Percentiles rank a stretch among this genome's conserved stretches.
phyloP scores from a whole-genome alignment of 495 filamentous ascomycete species.

The Haplographium delicatum region DNA sequence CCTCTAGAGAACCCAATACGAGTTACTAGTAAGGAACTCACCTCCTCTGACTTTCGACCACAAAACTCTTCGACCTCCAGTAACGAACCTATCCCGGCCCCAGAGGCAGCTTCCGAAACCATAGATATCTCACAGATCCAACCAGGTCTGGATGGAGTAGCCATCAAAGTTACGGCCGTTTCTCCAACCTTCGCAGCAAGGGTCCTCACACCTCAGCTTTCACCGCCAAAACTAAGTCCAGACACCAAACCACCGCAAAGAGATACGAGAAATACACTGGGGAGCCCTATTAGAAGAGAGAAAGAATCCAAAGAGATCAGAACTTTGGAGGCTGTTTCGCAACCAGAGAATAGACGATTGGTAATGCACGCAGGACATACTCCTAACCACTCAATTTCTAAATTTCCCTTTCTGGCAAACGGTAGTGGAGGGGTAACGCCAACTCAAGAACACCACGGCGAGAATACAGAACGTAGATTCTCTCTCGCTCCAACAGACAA shows the following conservation, averaged over 20 bases:
- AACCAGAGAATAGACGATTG: conserved; percentile 20
- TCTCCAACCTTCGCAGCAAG: conserved; percentile 22
- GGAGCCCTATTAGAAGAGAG: background rate
- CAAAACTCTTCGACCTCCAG: conserved; percentile 12
- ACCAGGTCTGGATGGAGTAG: conserved; percentile 25
- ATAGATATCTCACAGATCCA: conserved; percentile 28
- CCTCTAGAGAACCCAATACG: conserved; percentile 22
- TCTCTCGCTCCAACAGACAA: background rate
- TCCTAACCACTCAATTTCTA: conserved; percentile 25
- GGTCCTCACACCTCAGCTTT: conserved; percentile 18
- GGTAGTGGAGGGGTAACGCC: conserved; percentile 22
- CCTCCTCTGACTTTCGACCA: conserved; percentile 18
- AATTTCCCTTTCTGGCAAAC: conserved; percentile 9
- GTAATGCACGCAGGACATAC: conserved; percentile 30
- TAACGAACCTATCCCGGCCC: conserved; percentile 3
- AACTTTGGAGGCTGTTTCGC: conserved; percentile 14
- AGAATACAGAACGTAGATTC: background rate
- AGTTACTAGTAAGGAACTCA: conserved; percentile 26
- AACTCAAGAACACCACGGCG: conserved; percentile 10
- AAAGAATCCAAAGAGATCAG: conserved; percentile 6
- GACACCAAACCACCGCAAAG: conserved; percentile 4
- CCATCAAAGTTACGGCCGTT: conserved; percentile 25
- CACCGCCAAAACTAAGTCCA: conserved; percentile 15
- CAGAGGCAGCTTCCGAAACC: conserved; percentile 10
- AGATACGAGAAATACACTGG: background rate